Percentiles rank a stretch among this genome's conserved stretches.
phyloP scores from a whole-genome alignment of 768 basidiomycete species.

The Roridomyces roridus region DNA sequence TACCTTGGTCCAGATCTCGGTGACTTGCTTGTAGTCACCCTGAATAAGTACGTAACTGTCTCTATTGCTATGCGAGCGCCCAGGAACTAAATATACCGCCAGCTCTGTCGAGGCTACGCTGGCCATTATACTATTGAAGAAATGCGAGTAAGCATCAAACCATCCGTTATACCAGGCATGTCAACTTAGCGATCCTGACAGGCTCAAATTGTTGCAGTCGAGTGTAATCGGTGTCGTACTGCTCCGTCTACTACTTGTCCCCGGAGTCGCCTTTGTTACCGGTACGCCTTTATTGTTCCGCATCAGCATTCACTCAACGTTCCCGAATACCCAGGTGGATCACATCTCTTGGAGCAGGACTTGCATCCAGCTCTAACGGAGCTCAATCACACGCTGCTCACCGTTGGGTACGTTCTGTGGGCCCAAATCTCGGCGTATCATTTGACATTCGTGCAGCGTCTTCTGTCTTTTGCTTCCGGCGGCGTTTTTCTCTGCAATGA shows the following conservation, averaged over 20 bases:
- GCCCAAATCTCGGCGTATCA: background rate
- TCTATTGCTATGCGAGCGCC: background rate
- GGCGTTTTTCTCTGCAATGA: conserved; percentile 69
- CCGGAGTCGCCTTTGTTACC: conserved; percentile 69
- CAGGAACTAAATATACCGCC: background rate
- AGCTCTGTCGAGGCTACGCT: conserved; percentile 58
- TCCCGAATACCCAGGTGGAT: conserved; percentile 47
- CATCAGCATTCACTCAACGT: no score
- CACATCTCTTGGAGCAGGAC: conserved; percentile 66
- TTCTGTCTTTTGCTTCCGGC: conserved; percentile 67
- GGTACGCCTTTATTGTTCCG: conserved; percentile 34
- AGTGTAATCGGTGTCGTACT: conserved; percentile 65
- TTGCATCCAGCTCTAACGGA: conserved; percentile 68
- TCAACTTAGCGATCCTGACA: conserved; percentile 18
- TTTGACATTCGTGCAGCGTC: conserved; percentile 45
- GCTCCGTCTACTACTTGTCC: conserved; percentile 72
- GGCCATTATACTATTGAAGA: conserved; percentile 50
- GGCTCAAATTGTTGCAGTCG: conserved; percentile 50
- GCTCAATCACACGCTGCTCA: conserved; percentile 71
- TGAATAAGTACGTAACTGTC: conserved; percentile 50
- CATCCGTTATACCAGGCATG: background rate
- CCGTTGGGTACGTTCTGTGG: conserved; percentile 54
- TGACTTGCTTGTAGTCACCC: conserved; percentile 54
- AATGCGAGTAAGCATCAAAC: conserved; percentile 51
- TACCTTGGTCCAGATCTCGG: conserved; percentile 58